Percentiles rank a stretch among this genome's conserved stretches.
Evolutionary conservation across 768 basidiomycete species (phyloP).

Genomic region (Termitomyces sp.): DNA sequence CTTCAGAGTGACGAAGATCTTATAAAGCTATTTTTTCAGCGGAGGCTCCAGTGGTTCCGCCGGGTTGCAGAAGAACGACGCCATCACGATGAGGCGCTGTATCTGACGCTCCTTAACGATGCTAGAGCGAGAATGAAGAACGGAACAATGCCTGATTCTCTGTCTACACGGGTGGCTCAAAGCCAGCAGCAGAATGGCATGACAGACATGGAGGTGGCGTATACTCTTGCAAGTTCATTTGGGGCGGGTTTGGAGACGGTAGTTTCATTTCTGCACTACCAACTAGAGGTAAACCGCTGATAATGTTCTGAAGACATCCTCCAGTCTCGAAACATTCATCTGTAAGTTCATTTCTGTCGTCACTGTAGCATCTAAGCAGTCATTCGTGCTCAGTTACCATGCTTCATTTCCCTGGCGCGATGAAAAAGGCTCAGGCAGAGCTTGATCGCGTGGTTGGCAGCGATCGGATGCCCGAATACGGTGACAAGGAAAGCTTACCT

Average conservation of each 20-base stretch:
- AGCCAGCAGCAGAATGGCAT: conserved; percentile 37
- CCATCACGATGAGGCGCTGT: conserved; percentile 36
- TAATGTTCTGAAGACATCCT: conserved; percentile 1
- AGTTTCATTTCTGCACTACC: not conserved
- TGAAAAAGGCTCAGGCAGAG: conserved; percentile 38
- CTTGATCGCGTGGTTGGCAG: conserved; percentile 35
- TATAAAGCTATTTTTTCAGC: conserved; percentile 18
- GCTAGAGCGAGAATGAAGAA: conserved; percentile 40
- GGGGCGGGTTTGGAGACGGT: conserved; percentile 42
- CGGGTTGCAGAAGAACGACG: conserved; percentile 36
- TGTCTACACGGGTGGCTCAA: conserved; percentile 37
- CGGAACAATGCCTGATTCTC: conserved; percentile 38
- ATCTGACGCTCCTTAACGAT: conserved; percentile 39
- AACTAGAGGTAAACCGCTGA: not conserved
- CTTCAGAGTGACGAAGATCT: not conserved
- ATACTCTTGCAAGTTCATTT: conserved; percentile 43
- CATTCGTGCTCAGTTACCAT: conserved; percentile 29
- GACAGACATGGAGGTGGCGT: conserved; percentile 43
- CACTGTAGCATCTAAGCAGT: not conserved
- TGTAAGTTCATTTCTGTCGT: conserved; percentile 3
- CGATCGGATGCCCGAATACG: conserved; percentile 39
- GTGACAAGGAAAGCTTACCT: conserved; percentile 33
- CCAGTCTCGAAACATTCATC: conserved; percentile 12
- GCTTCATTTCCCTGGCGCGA: conserved; percentile 37
- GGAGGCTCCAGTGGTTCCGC: conserved; percentile 44